These are phyloP conservation scores for Fusarium pseudoanthophilum DNA, from an alignment of 2,329 filamentous ascomycete genomes.

Conservation along the genomic window DNA sequence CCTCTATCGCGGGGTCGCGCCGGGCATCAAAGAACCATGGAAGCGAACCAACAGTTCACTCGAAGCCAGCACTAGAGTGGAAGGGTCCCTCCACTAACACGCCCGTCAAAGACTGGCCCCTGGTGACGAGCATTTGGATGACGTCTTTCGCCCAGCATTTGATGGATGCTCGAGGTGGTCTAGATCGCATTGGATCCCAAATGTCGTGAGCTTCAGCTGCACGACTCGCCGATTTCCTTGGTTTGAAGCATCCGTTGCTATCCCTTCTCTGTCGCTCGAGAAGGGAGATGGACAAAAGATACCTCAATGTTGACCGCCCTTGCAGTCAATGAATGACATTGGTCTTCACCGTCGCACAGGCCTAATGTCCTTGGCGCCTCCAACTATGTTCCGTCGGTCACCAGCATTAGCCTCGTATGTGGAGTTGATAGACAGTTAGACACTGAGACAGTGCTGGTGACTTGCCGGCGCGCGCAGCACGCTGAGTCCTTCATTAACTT, in stretches of 20 bases:
- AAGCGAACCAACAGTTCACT: slow-evolving; percentile 23
- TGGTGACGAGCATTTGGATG: slow-evolving; percentile 27
- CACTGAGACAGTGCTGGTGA: slow-evolving; percentile 35
- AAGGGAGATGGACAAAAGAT: background rate
- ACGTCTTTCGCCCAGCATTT: slow-evolving; percentile 22
- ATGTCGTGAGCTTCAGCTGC: slow-evolving; percentile 2
- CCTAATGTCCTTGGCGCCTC: slow-evolving; percentile 17
- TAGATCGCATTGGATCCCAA: slow-evolving; percentile 26
- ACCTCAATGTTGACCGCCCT: slow-evolving; percentile 11
- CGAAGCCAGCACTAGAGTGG: slow-evolving; percentile 1
- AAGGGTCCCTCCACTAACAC: slow-evolving; percentile 23
- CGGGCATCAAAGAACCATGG: background rate
- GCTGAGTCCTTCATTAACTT: slow-evolving; percentile 10
- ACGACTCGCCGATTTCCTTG: slow-evolving; percentile 25
- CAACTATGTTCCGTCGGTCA: slow-evolving; percentile 1
- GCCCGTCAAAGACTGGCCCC: slow-evolving; percentile 2
- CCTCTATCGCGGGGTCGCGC: slow-evolving; percentile 32
- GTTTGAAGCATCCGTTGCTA: slow-evolving; percentile 1
- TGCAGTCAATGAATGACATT: background rate
- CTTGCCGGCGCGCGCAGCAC: slow-evolving; percentile 19
- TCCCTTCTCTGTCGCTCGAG: background rate
- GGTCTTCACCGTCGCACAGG: slow-evolving; percentile 2
- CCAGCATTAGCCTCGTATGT: background rate
- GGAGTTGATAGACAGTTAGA: slow-evolving; percentile 4
- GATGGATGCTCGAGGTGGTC: slow-evolving; percentile 15